These are phyloP conservation scores for Anthracocystis walkeri DNA, from an alignment of 1,284 basidiomycete species.

Conservation along the genomic window DNA sequence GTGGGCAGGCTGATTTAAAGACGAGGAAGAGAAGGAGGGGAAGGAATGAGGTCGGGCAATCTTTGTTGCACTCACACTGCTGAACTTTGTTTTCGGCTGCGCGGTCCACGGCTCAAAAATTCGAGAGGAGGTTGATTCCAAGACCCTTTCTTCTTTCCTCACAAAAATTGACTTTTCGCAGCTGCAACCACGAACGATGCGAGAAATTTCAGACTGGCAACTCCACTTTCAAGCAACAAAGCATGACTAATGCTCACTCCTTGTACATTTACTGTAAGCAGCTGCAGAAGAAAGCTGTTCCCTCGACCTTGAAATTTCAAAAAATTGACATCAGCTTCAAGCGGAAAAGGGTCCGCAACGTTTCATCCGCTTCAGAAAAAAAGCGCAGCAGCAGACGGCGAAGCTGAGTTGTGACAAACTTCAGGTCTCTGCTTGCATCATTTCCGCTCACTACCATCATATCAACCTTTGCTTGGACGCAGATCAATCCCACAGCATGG, in stretches of 20 bases:
- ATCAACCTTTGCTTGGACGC: neutral
- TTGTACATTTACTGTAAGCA: neutral
- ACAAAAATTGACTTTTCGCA: conserved; percentile 2
- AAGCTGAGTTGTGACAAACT: conserved; percentile 11
- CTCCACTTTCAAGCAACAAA: conserved; percentile 19
- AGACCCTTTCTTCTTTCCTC: conserved; percentile 5
- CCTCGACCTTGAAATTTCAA: conserved; percentile 17
- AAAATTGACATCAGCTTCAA: neutral
- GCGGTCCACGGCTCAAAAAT: conserved; percentile 1
- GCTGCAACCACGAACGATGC: neutral
- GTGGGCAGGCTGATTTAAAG: neutral
- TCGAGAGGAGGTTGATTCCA: neutral
- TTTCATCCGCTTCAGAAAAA: neutral
- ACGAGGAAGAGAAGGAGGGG: neutral
- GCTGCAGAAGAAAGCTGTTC: conserved; percentile 4
- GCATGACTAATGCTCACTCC: conserved; percentile 23
- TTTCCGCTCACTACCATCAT: conserved; percentile 6
- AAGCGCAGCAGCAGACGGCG: conserved; percentile 4
- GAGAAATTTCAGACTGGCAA: conserved; percentile 2
- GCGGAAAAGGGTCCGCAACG: conserved; percentile 11
- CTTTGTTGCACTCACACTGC: neutral
- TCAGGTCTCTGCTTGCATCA: neutral
- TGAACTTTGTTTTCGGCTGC: neutral
- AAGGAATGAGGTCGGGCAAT: neutral
- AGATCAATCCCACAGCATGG: conserved; percentile 22